Conservation (phyloP, 352 stramenopile species). For the Phytophthora colocasiae region DNA sequence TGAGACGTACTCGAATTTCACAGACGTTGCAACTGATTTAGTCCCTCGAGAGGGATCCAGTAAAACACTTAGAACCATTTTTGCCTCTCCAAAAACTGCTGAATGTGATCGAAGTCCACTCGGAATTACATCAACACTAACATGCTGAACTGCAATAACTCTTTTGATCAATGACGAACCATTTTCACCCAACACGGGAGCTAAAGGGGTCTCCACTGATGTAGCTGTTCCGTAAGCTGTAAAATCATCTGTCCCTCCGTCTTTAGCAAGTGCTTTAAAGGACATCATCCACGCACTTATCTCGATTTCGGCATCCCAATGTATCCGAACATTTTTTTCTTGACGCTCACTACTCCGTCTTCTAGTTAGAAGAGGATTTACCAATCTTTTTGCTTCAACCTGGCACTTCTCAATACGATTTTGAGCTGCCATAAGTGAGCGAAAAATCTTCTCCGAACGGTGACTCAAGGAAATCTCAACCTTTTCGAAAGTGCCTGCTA, state of each 20-base stretch:
- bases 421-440: constrained; percentile 20
- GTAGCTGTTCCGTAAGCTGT: constrained; percentile 26
- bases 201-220: constrained; percentile 26
- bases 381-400: constrained; percentile 24
- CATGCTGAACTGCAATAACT: constrained; percentile 24
- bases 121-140: constrained; percentile 25
- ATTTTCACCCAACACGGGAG: constrained; percentile 14
- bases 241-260: constrained; percentile 23
- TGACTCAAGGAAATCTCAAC: constrained; percentile 29
- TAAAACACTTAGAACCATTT: constrained; percentile 12
- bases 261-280: constrained; percentile 27
- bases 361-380: constrained; percentile 1
- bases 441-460: constrained; percentile 27
- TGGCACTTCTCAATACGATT: constrained; percentile 24
- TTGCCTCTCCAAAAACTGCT: constrained; percentile 25
- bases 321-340: constrained; percentile 4
- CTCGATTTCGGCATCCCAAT: constrained; percentile 33
- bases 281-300: constrained; percentile 32
- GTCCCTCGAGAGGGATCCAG: constrained; percentile 9
- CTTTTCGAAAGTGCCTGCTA: constrained; percentile 23
- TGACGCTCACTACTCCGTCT: constrained; percentile 1
- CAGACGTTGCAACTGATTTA: constrained; percentile 20
- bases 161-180: constrained; percentile 21
- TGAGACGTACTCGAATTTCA: constrained; percentile 31
- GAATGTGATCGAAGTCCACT: constrained; percentile 21